These are phyloP conservation scores for Aleurites moluccanus DNA, from an alignment of 441 rosid genomes.

Conservation along the genomic window DNA sequence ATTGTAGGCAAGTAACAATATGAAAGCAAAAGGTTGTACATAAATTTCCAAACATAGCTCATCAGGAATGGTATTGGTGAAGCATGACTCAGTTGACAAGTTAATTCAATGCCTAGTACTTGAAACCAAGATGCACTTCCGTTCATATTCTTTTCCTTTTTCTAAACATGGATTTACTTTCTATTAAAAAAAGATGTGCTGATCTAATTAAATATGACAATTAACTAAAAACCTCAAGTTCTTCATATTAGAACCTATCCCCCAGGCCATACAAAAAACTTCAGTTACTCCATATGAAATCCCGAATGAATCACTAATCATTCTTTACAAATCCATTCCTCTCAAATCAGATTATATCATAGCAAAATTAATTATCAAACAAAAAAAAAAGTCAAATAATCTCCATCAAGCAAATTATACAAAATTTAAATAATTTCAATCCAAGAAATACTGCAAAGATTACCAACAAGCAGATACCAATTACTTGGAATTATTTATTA, in stretches of 20 bases:
- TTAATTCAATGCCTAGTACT: neutral
- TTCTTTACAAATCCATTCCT: neutral
- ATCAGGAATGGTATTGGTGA: neutral
- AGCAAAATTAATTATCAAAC: neutral
- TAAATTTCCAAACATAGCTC: too few relatives aligned
- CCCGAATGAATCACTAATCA: neutral
- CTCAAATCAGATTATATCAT: neutral
- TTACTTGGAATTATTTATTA: neutral
- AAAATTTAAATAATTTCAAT: neutral
- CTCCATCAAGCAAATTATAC: neutral
- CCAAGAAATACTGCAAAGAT: neutral
- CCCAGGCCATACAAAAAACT: neutral
- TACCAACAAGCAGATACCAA: neutral
- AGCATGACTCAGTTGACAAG: neutral
- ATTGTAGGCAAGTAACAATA: neutral
- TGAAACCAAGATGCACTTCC: neutral
- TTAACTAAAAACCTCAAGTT: neutral
- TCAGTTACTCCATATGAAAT: neutral
- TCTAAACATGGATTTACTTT: too few relatives aligned
- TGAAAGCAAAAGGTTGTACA: neutral
- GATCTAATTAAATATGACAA: neutral
- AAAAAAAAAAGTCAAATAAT: neutral
- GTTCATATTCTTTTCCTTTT: neutral
- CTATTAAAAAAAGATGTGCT: neutral
- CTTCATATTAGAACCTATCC: neutral